A percentile compares a stretch with the other conserved stretches of the same genome.
phyloP scores from a whole-genome alignment of 2,329 filamentous ascomycete species.

The Diaporthe ilicicola region DNA sequence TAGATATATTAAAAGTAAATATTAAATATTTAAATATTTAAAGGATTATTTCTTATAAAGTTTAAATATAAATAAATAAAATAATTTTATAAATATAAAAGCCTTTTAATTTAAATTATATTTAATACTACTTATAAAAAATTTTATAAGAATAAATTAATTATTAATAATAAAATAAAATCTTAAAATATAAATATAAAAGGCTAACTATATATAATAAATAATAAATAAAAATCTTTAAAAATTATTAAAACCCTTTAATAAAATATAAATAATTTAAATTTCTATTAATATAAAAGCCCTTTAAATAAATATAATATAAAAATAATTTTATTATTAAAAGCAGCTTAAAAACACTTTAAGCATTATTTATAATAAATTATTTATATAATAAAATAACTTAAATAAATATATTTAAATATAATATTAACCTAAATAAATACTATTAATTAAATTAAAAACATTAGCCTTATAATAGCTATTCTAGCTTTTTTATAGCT shows the following conservation, averaged over 20 bases:
- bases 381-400: not conserved
- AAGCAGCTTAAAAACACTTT: not conserved
- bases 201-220: not conserved
- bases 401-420: not conserved
- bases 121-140: not conserved
- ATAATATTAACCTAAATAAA: not conserved
- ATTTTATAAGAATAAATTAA: not conserved
- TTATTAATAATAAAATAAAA: not conserved
- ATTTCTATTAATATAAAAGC: not conserved
- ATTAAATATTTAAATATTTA: not conserved
- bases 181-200: not conserved
- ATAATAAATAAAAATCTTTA: not conserved
- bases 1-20: not conserved
- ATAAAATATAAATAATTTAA: not conserved
- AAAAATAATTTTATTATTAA: not conserved
- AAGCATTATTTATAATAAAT: not conserved
- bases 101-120: not conserved
- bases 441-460: not conserved
- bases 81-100: not conserved
- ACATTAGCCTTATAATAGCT: not conserved
- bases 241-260: not conserved
- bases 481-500: not conserved
- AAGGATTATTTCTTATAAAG: not conserved
- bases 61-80: not conserved
- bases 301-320: not conserved